Base-by-base conservation (phyloP, 169 alveolate genomes). In the Nephromyces sp. region DNA sequence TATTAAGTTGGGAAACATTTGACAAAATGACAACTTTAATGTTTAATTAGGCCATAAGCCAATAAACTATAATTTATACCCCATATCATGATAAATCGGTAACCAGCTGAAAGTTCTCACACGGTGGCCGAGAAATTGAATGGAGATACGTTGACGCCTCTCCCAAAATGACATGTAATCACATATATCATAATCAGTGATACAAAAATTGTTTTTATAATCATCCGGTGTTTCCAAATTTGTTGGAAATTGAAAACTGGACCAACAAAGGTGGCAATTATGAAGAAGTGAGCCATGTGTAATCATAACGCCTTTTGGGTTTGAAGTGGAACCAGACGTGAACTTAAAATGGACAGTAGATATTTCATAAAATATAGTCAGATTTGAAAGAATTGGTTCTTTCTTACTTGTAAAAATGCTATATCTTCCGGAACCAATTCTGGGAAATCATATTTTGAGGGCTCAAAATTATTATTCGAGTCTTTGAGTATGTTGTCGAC, bases 1-100 rank as follows among this genome's bases (percentile, higher is more conserved):
- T 75, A 76, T 52, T 34, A 15, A 43, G 57, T 43, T 15, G 15
- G n/a, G 15, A 43, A 15, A 43, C 25, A 43, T 15, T 15, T 43
- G n/a, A 43, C 57, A 43, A 15, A 35, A 2, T 4, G 24, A 25
- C 2, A 32, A 15, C 15, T 15, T 43, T 43, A 15, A n/a, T 43
- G 57, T 15, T 15, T 15, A 15, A 43, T 43, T 15, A n/a, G 15
- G n/a, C 57, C 57, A 15, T n/a, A n/a, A n/a, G n/a, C n/a, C n/a
- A n/a, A n/a, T n/a, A n/a, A 43, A 43, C 15, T 15, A 43, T 22
- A 22, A 27, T 31, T 25, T 76, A 28, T 27, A 75, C 81, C 89
- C 89, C 89, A 84, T 84, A 70, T 84, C 89, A 70, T 84, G 89
- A 52, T 84, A 84, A 70, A 84, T 80, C 1, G 89, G 89, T 15